Percentiles rank a stretch among this genome's conserved stretches.
These are phyloP conservation scores for Bryoglossum gracile DNA, from an alignment of 495 filamentous ascomycete genomes.

Conservation along the genomic window DNA sequence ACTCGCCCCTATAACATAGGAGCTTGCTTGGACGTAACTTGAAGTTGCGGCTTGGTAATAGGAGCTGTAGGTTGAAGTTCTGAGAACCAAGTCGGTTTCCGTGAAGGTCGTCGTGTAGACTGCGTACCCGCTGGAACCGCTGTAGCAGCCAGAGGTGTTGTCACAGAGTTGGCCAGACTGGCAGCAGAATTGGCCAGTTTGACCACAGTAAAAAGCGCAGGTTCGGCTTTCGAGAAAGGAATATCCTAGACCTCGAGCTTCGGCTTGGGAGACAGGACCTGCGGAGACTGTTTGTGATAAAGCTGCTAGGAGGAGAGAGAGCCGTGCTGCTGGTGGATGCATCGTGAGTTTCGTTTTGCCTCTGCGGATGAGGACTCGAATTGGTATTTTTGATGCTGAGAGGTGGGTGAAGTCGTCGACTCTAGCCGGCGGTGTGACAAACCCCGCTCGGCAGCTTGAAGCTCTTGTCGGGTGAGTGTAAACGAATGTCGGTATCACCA, in stretches of 20 bases:
- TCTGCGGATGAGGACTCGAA: too few species aligned
- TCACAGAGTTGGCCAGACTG: slow-evolving; percentile 48
- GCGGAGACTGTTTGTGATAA: slow-evolving; percentile 1
- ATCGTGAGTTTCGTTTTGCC: too few species aligned
- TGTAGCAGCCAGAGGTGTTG: slow-evolving; percentile 33
- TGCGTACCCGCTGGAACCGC: slow-evolving; percentile 36
- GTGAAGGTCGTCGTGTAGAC: slow-evolving; percentile 66
- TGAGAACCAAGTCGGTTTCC: slow-evolving; percentile 58
- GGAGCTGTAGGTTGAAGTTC: slow-evolving; percentile 61
- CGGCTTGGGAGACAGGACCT: slow-evolving; percentile 13
- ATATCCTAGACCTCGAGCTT: slow-evolving; percentile 26
- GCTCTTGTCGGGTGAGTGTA: too few species aligned
- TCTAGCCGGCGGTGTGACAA: too few species aligned
- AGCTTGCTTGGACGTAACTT: too few species aligned
- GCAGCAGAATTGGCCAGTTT: slow-evolving; percentile 62
- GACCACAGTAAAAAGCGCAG: slow-evolving; percentile 65
- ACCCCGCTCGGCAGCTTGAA: too few species aligned
- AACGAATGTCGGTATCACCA: too few species aligned
- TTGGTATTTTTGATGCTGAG: too few species aligned
- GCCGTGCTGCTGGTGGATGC: too few species aligned
- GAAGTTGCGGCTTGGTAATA: slow-evolving; percentile 42
- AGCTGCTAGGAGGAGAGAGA: slow-evolving; percentile 16
- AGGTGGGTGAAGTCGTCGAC: too few species aligned
- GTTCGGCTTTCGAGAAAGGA: slow-evolving; percentile 33
- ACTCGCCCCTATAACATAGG: slow-evolving; percentile 35